These are phyloP conservation scores for Barnettozyma californica DNA, from an alignment of 805 yeast species.

Conservation along the genomic window DNA sequence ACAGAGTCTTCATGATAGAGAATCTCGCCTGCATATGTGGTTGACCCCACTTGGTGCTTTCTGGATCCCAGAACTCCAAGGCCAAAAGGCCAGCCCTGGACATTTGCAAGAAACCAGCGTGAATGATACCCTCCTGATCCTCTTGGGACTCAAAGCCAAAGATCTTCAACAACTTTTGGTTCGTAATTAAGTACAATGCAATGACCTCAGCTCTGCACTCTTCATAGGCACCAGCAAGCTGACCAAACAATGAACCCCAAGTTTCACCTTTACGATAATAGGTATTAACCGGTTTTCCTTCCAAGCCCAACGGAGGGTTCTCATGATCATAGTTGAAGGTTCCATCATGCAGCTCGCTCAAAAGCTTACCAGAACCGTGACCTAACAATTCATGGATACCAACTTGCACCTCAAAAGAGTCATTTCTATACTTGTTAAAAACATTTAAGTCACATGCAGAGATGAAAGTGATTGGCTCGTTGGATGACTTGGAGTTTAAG, in stretches of 20 bases:
- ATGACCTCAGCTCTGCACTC: conserved; percentile 92
- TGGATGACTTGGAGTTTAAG: conserved; percentile 65
- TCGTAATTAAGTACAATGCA: conserved; percentile 74
- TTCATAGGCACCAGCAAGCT: conserved; percentile 81
- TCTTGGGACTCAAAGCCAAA: conserved; percentile 58
- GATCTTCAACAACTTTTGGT: conserved; percentile 59
- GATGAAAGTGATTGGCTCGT: conserved; percentile 66
- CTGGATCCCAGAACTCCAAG: conserved; percentile 85
- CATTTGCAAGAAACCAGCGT: conserved; percentile 73
- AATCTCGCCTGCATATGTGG: conserved; percentile 92
- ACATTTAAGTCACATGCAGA: conserved; percentile 44
- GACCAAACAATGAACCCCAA: conserved; percentile 85
- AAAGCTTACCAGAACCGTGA: conserved; percentile 84
- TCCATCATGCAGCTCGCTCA: conserved; percentile 55
- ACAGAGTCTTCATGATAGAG: conserved; percentile 72
- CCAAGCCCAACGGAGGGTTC: conserved; percentile 56
- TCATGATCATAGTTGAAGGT: conserved; percentile 64
- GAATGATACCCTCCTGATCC: conserved; percentile 60
- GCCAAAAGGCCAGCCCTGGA: conserved; percentile 83
- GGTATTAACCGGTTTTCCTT: conserved; percentile 57
- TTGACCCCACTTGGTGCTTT: conserved; percentile 83
- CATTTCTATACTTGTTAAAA: conserved; percentile 68
- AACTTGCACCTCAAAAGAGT: conserved; percentile 88
- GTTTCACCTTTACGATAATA: conserved; percentile 79
- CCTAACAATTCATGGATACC: conserved; percentile 91